Percentiles rank a stretch among this genome's conserved stretches.
Evolutionary conservation across 106 monocot species (phyloP).

Genomic region (Platanthera zijinensis): DNA sequence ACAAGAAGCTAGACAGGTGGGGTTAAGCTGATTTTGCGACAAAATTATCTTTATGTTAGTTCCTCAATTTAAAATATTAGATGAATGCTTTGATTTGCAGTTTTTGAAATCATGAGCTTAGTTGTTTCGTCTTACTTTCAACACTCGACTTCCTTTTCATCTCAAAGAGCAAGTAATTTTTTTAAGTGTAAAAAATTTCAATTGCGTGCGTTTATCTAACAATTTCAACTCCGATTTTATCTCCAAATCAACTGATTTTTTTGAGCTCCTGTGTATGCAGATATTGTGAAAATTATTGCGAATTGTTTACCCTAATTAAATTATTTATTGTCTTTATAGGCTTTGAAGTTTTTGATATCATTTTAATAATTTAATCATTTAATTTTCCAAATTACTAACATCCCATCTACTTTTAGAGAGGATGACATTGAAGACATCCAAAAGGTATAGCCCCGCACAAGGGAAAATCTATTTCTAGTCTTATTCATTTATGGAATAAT

Average conservation of each 20-base stretch:
- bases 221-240: not conserved
- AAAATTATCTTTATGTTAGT: not conserved
- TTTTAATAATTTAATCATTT: slow-evolving; percentile 1
- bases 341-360: not conserved
- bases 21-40: no score
- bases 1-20: no score
- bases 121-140: not conserved
- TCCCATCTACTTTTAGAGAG: slow-evolving; percentile 42
- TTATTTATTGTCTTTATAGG: not conserved
- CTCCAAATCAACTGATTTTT: not conserved
- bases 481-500: not conserved
- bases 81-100: not conserved
- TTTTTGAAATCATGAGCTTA: not conserved
- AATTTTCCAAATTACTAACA: slow-evolving; percentile 2
- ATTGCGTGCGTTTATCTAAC: not conserved
- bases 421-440: slow-evolving; percentile 99
- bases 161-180: not conserved
- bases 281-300: not conserved
- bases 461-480: not conserved
- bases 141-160: not conserved
- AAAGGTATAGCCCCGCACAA: slow-evolving; percentile 45
- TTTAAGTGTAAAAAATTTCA: not conserved
- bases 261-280: not conserved
- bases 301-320: not conserved
- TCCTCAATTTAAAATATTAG: not conserved